phyloP scores from a whole-genome alignment of 768 basidiomycete genomes.

The Leccinum uliginosum region DNA sequence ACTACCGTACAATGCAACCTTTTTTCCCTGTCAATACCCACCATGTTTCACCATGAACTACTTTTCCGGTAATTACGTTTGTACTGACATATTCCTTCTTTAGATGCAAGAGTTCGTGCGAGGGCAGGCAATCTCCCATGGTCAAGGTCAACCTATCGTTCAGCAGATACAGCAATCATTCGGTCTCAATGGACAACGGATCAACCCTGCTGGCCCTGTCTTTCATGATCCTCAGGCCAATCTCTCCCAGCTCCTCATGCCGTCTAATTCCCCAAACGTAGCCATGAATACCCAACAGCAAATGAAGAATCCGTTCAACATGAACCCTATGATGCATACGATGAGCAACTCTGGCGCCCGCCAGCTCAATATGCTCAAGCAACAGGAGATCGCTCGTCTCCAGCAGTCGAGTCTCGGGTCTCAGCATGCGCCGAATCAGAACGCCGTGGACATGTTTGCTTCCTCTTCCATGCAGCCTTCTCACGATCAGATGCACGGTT shows the following conservation, averaged over 20 bases:
- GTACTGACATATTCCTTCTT: conserved; percentile 23
- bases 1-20: conserved; percentile 3
- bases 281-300: conserved; percentile 34
- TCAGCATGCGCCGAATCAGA: conserved; percentile 36
- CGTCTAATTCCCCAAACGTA: conserved; percentile 38
- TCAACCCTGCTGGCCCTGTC: conserved; percentile 32
- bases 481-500: conserved; percentile 44
- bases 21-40: conserved; percentile 1
- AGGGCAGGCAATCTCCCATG: conserved; percentile 38
- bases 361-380: conserved; percentile 43
- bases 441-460: conserved; percentile 44
- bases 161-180: conserved; percentile 46
- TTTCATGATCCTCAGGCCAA: conserved; percentile 35
- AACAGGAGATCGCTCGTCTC: conserved; percentile 36
- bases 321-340: conserved; percentile 38
- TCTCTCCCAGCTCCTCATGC: conserved; percentile 29
- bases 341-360: conserved; percentile 26
- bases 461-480: conserved; percentile 39
- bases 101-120: conserved; percentile 46
- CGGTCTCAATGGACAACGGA: conserved; percentile 31
- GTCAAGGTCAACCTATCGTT: conserved; percentile 34
- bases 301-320: conserved; percentile 28
- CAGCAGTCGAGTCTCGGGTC: conserved; percentile 29
- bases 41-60: conserved; percentile 3
- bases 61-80: conserved; percentile 14